Evolutionary conservation across 257 asterid species (phyloP).

Genomic region (Anisodus acutangulus): DNA sequence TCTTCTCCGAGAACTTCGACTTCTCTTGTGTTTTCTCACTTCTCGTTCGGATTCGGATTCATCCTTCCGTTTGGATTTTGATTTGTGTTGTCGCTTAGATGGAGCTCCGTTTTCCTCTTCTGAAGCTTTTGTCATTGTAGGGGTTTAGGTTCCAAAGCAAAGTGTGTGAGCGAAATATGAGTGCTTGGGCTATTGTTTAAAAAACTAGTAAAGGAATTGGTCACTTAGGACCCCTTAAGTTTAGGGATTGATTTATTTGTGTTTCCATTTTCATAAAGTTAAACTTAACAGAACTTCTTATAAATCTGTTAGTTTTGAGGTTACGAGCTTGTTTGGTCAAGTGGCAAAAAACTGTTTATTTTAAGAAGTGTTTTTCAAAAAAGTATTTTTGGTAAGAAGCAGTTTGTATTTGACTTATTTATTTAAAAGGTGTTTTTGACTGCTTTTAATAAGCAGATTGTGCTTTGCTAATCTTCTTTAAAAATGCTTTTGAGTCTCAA

Average conservation of each 20-base stretch:
- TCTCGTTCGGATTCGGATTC: constrained; percentile 19
- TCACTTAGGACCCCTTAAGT: neutral
- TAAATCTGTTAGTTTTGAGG: no score
- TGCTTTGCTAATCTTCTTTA: no score
- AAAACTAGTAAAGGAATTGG: neutral
- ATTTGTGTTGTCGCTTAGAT: constrained; percentile 46
- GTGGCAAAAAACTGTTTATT: no score
- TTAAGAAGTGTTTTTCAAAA: no score
- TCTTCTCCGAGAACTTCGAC: constrained; percentile 32
- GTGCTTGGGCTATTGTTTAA: neutral
- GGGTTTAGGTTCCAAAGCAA: neutral
- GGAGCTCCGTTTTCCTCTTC: constrained; percentile 55
- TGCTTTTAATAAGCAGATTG: no score
- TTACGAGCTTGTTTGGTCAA: no score
- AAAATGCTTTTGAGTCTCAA: no score
- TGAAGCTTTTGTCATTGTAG: constrained; percentile 59
- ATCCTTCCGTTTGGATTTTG: constrained; percentile 36
- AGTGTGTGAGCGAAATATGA: neutral
- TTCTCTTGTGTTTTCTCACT: neutral
- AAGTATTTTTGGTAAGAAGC: no score
- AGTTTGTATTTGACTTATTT: no score
- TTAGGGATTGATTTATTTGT: neutral
- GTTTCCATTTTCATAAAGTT: no score
- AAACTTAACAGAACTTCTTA: no score
- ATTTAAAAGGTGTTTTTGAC: no score